Percentiles rank a stretch among this genome's conserved stretches.
These are phyloP conservation scores for Zymoseptoria brevis DNA, from an alignment of 2,329 filamentous ascomycete species.

Conservation along the genomic window DNA sequence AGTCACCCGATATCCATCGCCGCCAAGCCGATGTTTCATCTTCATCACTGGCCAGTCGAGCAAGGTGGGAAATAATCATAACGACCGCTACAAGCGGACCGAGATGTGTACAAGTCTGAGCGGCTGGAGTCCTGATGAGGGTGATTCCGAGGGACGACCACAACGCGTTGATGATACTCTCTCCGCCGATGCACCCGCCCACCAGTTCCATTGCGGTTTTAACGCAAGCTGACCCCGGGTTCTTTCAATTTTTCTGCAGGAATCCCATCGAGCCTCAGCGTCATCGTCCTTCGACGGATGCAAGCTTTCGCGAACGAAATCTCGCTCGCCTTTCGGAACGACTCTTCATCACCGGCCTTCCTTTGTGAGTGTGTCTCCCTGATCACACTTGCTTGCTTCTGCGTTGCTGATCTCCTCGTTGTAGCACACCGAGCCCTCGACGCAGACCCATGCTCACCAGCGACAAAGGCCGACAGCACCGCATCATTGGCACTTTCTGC, in stretches of 20 bases:
- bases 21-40: neutral
- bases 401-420: neutral
- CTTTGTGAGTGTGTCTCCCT: neutral
- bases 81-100: too few species aligned
- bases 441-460: neutral
- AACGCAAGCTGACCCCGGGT: neutral
- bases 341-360: neutral
- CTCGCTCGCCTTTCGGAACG: neutral
- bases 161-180: neutral
- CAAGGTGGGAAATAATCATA: neutral
- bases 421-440: neutral
- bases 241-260: neutral
- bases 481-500: neutral
- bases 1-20: neutral
- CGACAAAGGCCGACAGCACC: neutral
- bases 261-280: neutral
- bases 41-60: constrained; percentile 1
- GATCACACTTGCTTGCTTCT: neutral
- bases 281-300: neutral
- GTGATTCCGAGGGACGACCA: neutral
- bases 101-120: too few species aligned
- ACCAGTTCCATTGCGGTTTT: neutral
- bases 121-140: constrained; percentile 1
- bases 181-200: neutral
- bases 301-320: neutral